Evolutionary conservation across 352 stramenopile genomes (phyloP).

Genomic region (Thraustochytrium striatum): DNA sequence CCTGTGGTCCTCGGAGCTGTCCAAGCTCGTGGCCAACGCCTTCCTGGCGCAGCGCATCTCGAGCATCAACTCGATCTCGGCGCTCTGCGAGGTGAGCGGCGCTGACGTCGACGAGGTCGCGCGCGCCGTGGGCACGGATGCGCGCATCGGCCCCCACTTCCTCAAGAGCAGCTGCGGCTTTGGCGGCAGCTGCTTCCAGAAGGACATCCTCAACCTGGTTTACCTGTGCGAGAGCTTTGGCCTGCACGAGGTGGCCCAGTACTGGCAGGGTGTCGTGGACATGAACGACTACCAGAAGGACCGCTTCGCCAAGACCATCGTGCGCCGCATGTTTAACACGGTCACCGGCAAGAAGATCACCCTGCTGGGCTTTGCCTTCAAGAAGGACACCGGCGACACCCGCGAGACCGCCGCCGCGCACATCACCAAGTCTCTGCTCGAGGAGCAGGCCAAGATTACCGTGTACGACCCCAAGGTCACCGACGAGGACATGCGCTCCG

Average conservation of each 20-base stretch:
- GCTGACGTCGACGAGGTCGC: slow-evolving; percentile 97
- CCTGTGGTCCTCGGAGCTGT: slow-evolving; percentile 99
- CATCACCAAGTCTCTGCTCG: slow-evolving; percentile 91
- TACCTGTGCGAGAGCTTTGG: slow-evolving; percentile 97
- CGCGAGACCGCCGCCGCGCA: slow-evolving; percentile 95
- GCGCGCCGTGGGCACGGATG: slow-evolving; percentile 91
- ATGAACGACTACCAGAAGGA: slow-evolving; percentile 99
- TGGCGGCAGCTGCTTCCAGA: slow-evolving; percentile 98
- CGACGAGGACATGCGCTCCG: slow-evolving; percentile 81
- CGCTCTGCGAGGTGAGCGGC: slow-evolving; percentile 95
- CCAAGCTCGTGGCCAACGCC: slow-evolving; percentile 98
- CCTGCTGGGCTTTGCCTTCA: slow-evolving; percentile 98
- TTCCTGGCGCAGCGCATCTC: slow-evolving; percentile 98
- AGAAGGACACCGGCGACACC: slow-evolving; percentile 99
- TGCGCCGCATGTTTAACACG: slow-evolving; percentile 98
- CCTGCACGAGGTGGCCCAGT: slow-evolving; percentile 94
- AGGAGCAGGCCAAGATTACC: slow-evolving; percentile 88
- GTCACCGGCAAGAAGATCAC: slow-evolving; percentile 99
- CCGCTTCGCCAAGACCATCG: slow-evolving; percentile 96
- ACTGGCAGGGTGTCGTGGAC: slow-evolving; percentile 96
- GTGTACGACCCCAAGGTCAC: slow-evolving; percentile 96
- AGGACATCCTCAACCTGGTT: slow-evolving; percentile 99
- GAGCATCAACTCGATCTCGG: slow-evolving; percentile 99
- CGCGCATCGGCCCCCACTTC: slow-evolving; percentile 95
- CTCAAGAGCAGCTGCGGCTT: slow-evolving; percentile 97